A percentile compares a stretch with the other conserved stretches of the same genome.
phyloP scores from a whole-genome alignment of 352 stramenopile genomes.

The Albugo candida region DNA sequence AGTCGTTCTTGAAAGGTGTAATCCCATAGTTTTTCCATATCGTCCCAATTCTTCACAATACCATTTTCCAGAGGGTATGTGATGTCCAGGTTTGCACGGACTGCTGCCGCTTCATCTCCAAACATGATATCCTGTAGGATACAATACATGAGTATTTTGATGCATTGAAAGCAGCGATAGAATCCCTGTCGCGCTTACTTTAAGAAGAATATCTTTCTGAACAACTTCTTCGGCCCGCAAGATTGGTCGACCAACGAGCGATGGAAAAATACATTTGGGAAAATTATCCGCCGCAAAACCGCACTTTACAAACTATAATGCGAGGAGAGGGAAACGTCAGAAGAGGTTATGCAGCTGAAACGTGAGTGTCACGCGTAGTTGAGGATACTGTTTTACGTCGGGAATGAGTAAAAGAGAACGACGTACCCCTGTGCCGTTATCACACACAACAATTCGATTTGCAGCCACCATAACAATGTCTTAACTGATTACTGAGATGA shows the following conservation, averaged over 20 bases:
- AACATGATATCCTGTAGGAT: slow-evolving; percentile 84
- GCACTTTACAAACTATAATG: slow-evolving; percentile 70
- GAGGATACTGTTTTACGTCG: slow-evolving; percentile 1
- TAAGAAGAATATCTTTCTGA: slow-evolving; percentile 69
- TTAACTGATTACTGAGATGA: too few relatives aligned
- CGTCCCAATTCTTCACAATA: slow-evolving; percentile 94
- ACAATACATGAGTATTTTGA: background rate
- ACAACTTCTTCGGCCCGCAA: slow-evolving; percentile 84
- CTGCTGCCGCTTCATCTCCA: slow-evolving; percentile 81
- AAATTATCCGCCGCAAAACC: slow-evolving; percentile 92
- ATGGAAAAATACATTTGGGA: slow-evolving; percentile 87
- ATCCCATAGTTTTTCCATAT: slow-evolving; percentile 95
- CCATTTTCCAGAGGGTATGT: slow-evolving; percentile 88
- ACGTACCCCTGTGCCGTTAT: slow-evolving; percentile 67
- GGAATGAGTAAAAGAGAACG: background rate
- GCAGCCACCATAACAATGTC: slow-evolving; percentile 39
- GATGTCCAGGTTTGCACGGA: slow-evolving; percentile 76
- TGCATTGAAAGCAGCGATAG: background rate
- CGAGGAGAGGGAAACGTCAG: background rate
- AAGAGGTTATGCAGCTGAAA: slow-evolving; percentile 10
- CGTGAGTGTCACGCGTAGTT: background rate
- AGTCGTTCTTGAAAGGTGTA: slow-evolving; percentile 90
- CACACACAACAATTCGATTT: slow-evolving; percentile 78
- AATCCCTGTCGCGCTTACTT: slow-evolving; percentile 15
- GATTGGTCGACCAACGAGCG: slow-evolving; percentile 86